Base-by-base conservation (phyloP, 257 asterid species). In the Penstemon eatonii region DNA sequence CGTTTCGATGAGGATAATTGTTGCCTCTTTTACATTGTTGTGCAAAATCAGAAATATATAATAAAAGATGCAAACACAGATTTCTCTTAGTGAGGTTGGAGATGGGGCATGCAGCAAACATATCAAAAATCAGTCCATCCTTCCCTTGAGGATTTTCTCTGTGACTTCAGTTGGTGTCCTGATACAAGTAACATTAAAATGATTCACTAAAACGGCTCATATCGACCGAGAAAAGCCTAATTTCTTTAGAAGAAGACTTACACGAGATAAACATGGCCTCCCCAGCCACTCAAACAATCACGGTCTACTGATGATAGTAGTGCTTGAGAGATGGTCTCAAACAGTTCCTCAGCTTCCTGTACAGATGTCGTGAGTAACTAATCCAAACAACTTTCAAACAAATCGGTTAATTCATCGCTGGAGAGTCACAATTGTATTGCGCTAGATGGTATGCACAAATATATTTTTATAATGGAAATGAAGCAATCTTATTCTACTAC, bases 281-380 rank as follows among this genome's bases (percentile, higher is more conserved):
- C 98, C 98, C 97, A 90, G 57, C 98, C 98, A 86, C 98, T 92
- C 84, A 90, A 76, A 74, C 97, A 92, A 71, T 92, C 98, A 63
- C 98, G 97, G 79, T 92, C 97, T 4, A 90, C 90, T 6, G 96
- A 88, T 39, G 97, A 81, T 53, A 92, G 43, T 58, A 92, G 85
- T 5, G 98, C 98, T 73, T 92, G 98, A 43, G 98, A 88, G 82
- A 92, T 92, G 71, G 95, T 90, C 79, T 88, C 96, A 33, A 90
- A 92, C 84, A 92, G 74, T 71, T 90, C 98, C 76, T 85, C 98
- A 10, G 96, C 69, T 76, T 86, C 97, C 97, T 92, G 46, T 55
- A 40, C 12, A 9, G 41, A 70, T 19, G 33, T 25, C 33, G 44
- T 19, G 11, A 51, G 3, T 25, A 25, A 25, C 33, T 25, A 25